Percentiles rank a stretch among this genome's conserved stretches.
Evolutionary conservation across 192 early-diverging fungal species (phyloP).

Genomic region (Physocladia obscura): DNA sequence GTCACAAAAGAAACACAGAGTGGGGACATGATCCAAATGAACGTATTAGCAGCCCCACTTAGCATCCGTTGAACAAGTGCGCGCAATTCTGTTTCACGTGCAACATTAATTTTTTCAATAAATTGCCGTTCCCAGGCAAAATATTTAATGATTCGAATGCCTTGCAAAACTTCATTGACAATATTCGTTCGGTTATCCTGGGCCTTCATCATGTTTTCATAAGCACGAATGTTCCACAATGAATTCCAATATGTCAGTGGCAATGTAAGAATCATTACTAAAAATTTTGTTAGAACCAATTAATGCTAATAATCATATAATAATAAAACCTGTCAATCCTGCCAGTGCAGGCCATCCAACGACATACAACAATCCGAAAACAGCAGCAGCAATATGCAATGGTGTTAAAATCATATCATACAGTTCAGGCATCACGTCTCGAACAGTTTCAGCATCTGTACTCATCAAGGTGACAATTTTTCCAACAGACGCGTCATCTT

Average conservation of each 20-base stretch:
- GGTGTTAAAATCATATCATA: slow-evolving; percentile 24
- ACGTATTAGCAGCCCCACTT: slow-evolving; percentile 14
- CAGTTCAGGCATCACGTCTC: slow-evolving; percentile 17
- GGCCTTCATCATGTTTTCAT: slow-evolving; percentile 46
- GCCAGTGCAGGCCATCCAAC: slow-evolving; percentile 38
- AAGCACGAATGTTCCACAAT: slow-evolving; percentile 22
- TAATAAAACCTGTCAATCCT: no score
- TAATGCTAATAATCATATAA: no score
- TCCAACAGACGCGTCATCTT: slow-evolving; percentile 35
- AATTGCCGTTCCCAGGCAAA: slow-evolving; percentile 48
- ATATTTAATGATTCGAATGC: slow-evolving; percentile 46
- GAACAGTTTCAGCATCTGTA: slow-evolving; percentile 31
- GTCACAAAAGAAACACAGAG: slow-evolving; percentile 62
- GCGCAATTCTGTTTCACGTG: slow-evolving; percentile 32
- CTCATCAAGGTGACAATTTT: slow-evolving; percentile 51
- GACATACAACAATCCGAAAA: slow-evolving; percentile 23
- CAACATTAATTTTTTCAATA: slow-evolving; percentile 31
- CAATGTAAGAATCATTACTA: slow-evolving; percentile 27
- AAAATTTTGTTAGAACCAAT: no score
- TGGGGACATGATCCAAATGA: slow-evolving; percentile 36
- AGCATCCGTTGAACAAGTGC: slow-evolving; percentile 18
- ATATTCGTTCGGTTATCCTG: slow-evolving; percentile 64
- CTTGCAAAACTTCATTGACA: slow-evolving; percentile 63
- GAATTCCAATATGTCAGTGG: slow-evolving; percentile 27
- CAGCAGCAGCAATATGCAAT: slow-evolving; percentile 3